Percentiles rank a stretch among this genome's conserved stretches.
Conservation (phyloP, 257 asterid species). For the Nicotiana undulata region DNA sequence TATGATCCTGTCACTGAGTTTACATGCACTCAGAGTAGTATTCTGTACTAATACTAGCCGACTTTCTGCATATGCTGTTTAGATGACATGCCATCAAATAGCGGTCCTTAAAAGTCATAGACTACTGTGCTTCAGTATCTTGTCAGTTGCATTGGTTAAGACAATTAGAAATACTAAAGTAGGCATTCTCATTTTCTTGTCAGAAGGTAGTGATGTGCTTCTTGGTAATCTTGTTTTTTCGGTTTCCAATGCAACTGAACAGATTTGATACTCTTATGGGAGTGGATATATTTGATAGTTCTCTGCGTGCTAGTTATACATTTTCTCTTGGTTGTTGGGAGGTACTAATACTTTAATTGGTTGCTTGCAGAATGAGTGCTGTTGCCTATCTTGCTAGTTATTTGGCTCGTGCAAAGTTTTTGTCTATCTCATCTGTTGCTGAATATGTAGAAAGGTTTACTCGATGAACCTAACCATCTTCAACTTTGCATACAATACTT, state of each 20-base stretch:
- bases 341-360: background rate
- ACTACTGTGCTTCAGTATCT: background rate
- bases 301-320: background rate
- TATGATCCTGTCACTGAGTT: background rate
- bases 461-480: background rate
- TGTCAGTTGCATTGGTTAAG: background rate
- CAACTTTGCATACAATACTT: conserved; percentile 1
- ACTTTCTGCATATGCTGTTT: background rate
- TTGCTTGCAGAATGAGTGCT: conserved; percentile 86
- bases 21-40: background rate
- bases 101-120: background rate
- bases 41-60: background rate
- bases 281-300: background rate
- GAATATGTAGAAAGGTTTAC: conserved; percentile 58
- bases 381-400: conserved; percentile 92
- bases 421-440: conserved; percentile 45
- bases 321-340: background rate
- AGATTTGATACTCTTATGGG: background rate
- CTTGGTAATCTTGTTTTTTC: background rate
- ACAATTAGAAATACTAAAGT: background rate
- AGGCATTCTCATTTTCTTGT: background rate
- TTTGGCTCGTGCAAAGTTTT: conserved; percentile 79
- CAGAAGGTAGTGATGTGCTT: background rate
- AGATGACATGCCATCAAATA: background rate
- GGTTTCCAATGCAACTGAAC: background rate